A percentile compares a stretch with the other conserved stretches of the same genome.
Evolutionary conservation across 2,329 filamentous ascomycete species (phyloP).

Genomic region (Colletotrichum lindemuthianum): DNA sequence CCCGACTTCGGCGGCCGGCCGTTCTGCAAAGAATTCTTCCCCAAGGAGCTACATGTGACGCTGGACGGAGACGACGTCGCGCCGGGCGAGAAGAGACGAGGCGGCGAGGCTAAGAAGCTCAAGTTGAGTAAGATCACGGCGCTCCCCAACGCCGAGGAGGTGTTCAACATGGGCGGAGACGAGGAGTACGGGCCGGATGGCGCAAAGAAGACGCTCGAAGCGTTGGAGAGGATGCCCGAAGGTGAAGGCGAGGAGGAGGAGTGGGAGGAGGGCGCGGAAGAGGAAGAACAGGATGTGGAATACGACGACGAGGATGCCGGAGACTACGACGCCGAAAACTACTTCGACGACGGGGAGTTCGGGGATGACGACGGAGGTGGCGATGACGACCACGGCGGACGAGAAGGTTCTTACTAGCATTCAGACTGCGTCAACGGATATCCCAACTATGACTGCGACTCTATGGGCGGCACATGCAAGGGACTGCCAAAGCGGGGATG

Average conservation of each 20-base stretch:
- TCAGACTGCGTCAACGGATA: background rate
- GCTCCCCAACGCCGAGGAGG: constrained; percentile 61
- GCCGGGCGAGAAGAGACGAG: constrained; percentile 35
- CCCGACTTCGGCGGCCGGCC: constrained; percentile 63
- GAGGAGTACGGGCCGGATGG: constrained; percentile 42
- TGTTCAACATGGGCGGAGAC: constrained; percentile 53
- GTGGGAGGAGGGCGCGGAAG: constrained; percentile 56
- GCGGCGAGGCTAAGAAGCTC: constrained; percentile 55
- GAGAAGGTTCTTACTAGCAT: constrained; percentile 36
- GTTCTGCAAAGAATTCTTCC: constrained; percentile 64
- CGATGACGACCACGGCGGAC: constrained; percentile 58
- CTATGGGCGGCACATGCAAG: too few relatives aligned
- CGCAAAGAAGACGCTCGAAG: constrained; percentile 52
- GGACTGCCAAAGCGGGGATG: background rate
- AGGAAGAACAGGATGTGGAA: constrained; percentile 59
- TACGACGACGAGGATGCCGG: constrained; percentile 69
- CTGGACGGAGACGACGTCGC: constrained; percentile 58
- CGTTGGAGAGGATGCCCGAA: constrained; percentile 57
- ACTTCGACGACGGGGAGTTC: constrained; percentile 68
- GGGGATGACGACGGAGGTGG: constrained; percentile 60
- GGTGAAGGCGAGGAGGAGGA: constrained; percentile 62
- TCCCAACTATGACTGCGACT: background rate
- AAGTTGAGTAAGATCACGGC: constrained; percentile 59
- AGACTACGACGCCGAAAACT: constrained; percentile 69
- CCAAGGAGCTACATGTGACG: constrained; percentile 64